Evolutionary conservation across 305 asterid species (phyloP), one percentile per base, ranked within the genome.

Genomic region (Solanum hybrid): DNA sequence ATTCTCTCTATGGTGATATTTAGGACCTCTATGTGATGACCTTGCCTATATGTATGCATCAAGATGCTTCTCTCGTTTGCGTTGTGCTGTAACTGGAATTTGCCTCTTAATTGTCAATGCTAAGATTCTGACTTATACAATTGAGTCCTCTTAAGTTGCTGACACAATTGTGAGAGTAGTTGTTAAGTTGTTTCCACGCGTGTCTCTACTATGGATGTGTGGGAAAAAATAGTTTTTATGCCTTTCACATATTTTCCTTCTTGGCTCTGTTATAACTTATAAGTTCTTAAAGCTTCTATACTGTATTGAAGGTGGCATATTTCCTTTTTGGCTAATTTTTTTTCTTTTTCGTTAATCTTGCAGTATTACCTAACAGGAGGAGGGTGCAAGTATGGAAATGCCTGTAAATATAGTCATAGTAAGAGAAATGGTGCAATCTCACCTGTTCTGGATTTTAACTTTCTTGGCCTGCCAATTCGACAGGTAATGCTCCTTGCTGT

Each of bases 391-490:
- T 95, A 92, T 93, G 99, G 99, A 72, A 94, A 91, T 83, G 93
- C 94, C 86, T 97, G 99, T 92, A 98, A 94, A 93, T 98, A 89
- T 91, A 92, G 90, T 92, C 99, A 98, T 90, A 94, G 93, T 84
- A 87, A 95, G 91, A 95, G 92, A 90, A 94, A 91, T 86, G 92
- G 79, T 93, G 87, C 91, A 79, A 89, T 90, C 78, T 24, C 95
- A 89, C 96, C 94, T 22, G 72, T 89, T 86, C 34, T 89, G 38
- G 98, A 94, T 93, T 90, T 94, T 61, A 98, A 98, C 96, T 96
- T 97, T 93, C 93, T 98, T 88, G 99, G 99, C 89, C 92, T 98
- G 88, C 99, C 99, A 39, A 91, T 98, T 92, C 98, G 99, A 92
- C 93, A 81, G 92, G 99, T 98, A 96, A 88, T 89, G 77, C 89